These are phyloP conservation scores for Calonectria montana DNA, from an alignment of 2,329 filamentous ascomycete species.

Conservation along the genomic window DNA sequence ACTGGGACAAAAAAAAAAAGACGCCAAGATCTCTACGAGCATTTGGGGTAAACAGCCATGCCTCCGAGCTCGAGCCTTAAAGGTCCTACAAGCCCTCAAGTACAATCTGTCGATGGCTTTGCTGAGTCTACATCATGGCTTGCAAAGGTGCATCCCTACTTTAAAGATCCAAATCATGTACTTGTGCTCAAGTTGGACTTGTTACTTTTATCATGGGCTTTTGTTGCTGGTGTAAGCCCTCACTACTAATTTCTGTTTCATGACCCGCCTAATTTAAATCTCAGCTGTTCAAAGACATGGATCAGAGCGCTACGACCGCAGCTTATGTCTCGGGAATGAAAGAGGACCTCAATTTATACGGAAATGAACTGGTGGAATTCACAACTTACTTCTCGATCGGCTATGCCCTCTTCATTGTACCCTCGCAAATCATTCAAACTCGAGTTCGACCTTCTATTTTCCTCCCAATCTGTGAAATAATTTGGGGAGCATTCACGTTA, in stretches of 20 bases:
- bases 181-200: conserved; percentile 45
- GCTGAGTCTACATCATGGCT: conserved; percentile 42
- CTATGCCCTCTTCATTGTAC: conserved; percentile 37
- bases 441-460: conserved; percentile 37
- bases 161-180: conserved; percentile 42
- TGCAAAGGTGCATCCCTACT: conserved; percentile 45
- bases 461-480: conserved; percentile 33
- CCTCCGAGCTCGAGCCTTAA: conserved; percentile 25
- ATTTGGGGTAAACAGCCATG: conserved; percentile 12
- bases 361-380: conserved; percentile 38
- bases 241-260: too few relatives aligned
- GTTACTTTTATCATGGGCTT: conserved; percentile 42
- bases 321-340: conserved; percentile 39
- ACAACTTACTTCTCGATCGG: conserved; percentile 41
- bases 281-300: conserved; percentile 31
- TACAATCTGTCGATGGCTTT: not conserved
- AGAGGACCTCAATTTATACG: conserved; percentile 28
- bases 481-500: conserved; percentile 36
- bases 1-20: not conserved
- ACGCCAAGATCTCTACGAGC: too few relatives aligned
- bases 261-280: not conserved
- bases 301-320: conserved; percentile 36
- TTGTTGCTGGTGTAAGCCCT: conserved; percentile 27
- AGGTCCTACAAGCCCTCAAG: not conserved
- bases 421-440: conserved; percentile 36